Percentiles rank a stretch among this genome's conserved stretches.
These are phyloP conservation scores for Logfia minima DNA, from an alignment of 129 eudicot species.

Conservation along the genomic window DNA sequence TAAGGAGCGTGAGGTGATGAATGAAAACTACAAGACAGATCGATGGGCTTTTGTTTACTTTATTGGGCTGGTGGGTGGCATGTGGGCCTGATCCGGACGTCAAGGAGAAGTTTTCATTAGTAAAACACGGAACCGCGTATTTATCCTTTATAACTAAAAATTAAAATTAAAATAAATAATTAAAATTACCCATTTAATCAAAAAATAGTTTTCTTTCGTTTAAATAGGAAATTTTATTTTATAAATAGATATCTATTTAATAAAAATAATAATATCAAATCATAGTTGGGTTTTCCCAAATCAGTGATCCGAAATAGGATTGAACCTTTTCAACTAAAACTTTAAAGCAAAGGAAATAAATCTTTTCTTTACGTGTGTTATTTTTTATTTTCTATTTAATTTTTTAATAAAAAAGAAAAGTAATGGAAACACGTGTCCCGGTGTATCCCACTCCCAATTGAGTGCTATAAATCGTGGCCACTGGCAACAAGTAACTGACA, in stretches of 20 bases:
- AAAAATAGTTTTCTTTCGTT: not conserved
- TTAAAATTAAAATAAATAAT: no score
- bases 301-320: not conserved
- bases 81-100: conserved; percentile 23
- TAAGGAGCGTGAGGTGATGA: not conserved
- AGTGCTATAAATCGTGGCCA: not conserved
- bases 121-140: conserved; percentile 14
- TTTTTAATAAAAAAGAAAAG: no score
- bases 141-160: not conserved
- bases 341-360: no score
- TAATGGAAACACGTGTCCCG: no score
- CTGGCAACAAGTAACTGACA: not conserved
- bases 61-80: conserved; percentile 16
- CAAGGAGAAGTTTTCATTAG: conserved; percentile 11
- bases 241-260: no score
- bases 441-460: no score
- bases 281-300: not conserved
- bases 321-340: no score
- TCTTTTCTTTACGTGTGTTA: no score
- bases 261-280: not conserved
- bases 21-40: not conserved
- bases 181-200: no score
- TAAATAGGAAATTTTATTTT: not conserved
- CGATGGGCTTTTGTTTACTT: conserved; percentile 7
- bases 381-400: no score